Percentiles rank a stretch among this genome's conserved stretches.
phyloP scores from a whole-genome alignment of 148 eudicot genomes.

The Arbutus unedo region DNA sequence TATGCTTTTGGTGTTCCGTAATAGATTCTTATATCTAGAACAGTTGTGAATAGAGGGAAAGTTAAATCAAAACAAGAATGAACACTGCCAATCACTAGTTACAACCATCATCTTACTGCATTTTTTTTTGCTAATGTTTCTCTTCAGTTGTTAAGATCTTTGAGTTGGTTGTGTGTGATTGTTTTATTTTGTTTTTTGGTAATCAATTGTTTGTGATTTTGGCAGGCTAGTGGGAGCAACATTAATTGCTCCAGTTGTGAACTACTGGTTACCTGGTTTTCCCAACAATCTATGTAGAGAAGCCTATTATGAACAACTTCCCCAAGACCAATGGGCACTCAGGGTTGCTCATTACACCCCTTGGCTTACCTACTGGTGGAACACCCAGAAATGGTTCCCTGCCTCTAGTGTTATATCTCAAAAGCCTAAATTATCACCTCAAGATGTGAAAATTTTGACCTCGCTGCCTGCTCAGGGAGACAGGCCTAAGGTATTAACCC shows the following conservation, averaged over 20 bases:
- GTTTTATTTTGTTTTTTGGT: neutral
- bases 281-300: slow-evolving; percentile 32
- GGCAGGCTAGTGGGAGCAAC: slow-evolving; percentile 43
- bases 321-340: slow-evolving; percentile 41
- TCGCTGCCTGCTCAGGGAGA: neutral
- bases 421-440: slow-evolving; percentile 20
- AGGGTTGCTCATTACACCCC: slow-evolving; percentile 46
- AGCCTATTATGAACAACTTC: slow-evolving; percentile 27
- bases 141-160: neutral
- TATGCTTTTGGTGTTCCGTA: neutral
- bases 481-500: slow-evolving; percentile 22
- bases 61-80: neutral
- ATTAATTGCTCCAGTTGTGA: slow-evolving; percentile 40
- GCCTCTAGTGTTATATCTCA: slow-evolving; percentile 21
- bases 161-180: neutral
- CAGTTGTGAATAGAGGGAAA: neutral
- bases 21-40: neutral
- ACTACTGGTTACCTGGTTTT: slow-evolving; percentile 44
- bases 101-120: neutral
- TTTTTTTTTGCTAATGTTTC: neutral
- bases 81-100: neutral
- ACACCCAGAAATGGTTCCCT: slow-evolving; percentile 51
- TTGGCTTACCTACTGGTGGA: slow-evolving; percentile 58
- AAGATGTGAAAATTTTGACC: slow-evolving; percentile 27
- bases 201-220: slow-evolving; percentile 2